Evolutionary conservation across 2,329 filamentous ascomycete genomes (phyloP).

Genomic region (Diplodia intermedia): DNA sequence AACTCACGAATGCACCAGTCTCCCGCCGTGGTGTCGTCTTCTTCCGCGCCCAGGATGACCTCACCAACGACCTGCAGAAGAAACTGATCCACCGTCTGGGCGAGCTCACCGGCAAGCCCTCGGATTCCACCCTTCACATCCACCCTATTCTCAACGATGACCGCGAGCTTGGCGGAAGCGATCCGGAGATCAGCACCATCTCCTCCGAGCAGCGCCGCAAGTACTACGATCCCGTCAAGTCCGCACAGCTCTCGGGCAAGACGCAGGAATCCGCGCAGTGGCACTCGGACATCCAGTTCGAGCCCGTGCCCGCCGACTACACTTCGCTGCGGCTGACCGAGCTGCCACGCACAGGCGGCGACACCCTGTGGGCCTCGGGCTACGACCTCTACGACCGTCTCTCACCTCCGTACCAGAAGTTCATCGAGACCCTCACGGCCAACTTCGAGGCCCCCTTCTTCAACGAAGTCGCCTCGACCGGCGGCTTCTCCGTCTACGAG

Average conservation of each 20-base stretch:
- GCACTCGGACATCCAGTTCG: constrained; percentile 58
- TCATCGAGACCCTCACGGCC: constrained; percentile 56
- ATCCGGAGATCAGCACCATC: constrained; percentile 51
- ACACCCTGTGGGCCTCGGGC: constrained; percentile 47
- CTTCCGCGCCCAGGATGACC: constrained; percentile 59
- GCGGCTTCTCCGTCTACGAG: constrained; percentile 55
- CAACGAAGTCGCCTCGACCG: constrained; percentile 49
- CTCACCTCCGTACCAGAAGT: constrained; percentile 56
- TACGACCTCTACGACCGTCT: constrained; percentile 59
- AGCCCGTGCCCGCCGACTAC: constrained; percentile 52
- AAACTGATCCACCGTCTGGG: constrained; percentile 62
- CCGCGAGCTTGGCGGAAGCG: constrained; percentile 46
- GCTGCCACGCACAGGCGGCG: constrained; percentile 39
- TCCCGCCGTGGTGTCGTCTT: constrained; percentile 62
- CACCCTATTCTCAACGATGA: constrained; percentile 62
- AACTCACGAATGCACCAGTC: constrained; percentile 44
- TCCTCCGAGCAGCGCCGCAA: constrained; percentile 56
- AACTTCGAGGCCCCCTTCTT: constrained; percentile 57
- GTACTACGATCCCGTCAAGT: constrained; percentile 47
- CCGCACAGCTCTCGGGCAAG: constrained; percentile 52
- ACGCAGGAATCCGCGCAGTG: constrained; percentile 59
- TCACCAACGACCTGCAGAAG: constrained; percentile 61
- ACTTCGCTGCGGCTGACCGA: constrained; percentile 47
- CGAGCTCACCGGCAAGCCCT: constrained; percentile 64
- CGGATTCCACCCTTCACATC: constrained; percentile 64